These are phyloP conservation scores for Botryotinia calthae DNA, from an alignment of 2,329 filamentous ascomycete species.

Conservation along the genomic window DNA sequence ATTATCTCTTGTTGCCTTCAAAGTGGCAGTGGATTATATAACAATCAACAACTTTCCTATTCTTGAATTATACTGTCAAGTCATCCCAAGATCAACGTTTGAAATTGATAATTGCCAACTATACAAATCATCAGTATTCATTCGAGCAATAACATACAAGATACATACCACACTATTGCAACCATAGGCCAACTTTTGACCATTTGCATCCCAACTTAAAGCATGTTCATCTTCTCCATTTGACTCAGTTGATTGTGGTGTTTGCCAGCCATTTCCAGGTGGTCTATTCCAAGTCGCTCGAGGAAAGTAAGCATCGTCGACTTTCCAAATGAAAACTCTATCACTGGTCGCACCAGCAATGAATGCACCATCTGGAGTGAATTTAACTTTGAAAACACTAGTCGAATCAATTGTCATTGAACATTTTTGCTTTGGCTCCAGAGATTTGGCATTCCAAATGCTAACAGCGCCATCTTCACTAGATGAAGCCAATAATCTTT, in stretches of 20 bases:
- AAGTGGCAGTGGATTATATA: not conserved
- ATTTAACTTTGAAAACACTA: slow-evolving; percentile 57
- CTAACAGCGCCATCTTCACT: slow-evolving; percentile 62
- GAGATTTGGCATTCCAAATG: slow-evolving; percentile 58
- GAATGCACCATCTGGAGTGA: slow-evolving; percentile 62
- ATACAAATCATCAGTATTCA: slow-evolving; percentile 11
- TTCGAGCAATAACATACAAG: not conserved
- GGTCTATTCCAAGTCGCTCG: slow-evolving; percentile 58
- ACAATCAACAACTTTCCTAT: not conserved
- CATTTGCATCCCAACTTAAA: slow-evolving; percentile 60
- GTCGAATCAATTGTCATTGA: slow-evolving; percentile 57
- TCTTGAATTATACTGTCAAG: not conserved
- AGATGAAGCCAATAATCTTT: slow-evolving; percentile 54
- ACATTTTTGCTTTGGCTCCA: slow-evolving; percentile 55
- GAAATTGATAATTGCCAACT: slow-evolving; percentile 29
- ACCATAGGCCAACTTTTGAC: slow-evolving; percentile 61
- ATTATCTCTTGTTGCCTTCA: not conserved
- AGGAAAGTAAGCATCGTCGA: slow-evolving; percentile 56
- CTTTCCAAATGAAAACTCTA: slow-evolving; percentile 62
- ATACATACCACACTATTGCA: slow-evolving; percentile 59
- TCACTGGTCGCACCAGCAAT: slow-evolving; percentile 60
- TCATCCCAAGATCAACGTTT: slow-evolving; percentile 13
- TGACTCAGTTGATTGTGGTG: slow-evolving; percentile 50
- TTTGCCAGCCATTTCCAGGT: slow-evolving; percentile 57
- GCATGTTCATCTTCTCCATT: slow-evolving; percentile 62